Percentiles rank a stretch among this genome's conserved stretches.
These are phyloP conservation scores for Emydomyces testavorans DNA, from an alignment of 2,329 filamentous ascomycete species.

Conservation along the genomic window DNA sequence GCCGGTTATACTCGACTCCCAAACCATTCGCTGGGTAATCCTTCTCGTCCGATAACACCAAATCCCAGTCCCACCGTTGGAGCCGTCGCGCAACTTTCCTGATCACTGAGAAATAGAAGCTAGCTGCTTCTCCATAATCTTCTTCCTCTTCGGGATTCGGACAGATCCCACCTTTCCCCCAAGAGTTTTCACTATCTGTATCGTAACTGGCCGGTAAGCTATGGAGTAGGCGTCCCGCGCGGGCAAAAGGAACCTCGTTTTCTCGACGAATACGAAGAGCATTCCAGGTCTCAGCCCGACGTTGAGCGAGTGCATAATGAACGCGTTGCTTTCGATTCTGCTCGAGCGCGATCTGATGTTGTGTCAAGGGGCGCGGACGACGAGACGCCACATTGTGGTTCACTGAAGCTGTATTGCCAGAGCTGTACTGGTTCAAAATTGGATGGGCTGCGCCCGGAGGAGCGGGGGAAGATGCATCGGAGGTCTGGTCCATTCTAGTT, in stretches of 20 bases:
- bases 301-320: constrained; percentile 37
- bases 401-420: constrained; percentile 22
- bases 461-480: constrained; percentile 34
- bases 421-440: constrained; percentile 33
- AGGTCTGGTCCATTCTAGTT: constrained; percentile 35
- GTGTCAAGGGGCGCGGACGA: constrained; percentile 39
- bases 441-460: constrained; percentile 35
- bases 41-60: constrained; percentile 12
- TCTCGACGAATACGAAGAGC: constrained; percentile 30
- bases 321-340: constrained; percentile 39
- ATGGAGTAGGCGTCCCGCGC: constrained; percentile 34
- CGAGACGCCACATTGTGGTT: constrained; percentile 24
- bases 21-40: constrained; percentile 12
- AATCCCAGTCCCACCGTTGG: constrained; percentile 37
- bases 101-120: constrained; percentile 34
- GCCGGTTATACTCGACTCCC: constrained; percentile 8
- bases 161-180: constrained; percentile 35
- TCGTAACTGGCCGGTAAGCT: constrained; percentile 37
- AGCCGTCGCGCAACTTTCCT: constrained; percentile 35
- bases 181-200: constrained; percentile 36
- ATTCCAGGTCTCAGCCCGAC: constrained; percentile 30
- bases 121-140: constrained; percentile 40
- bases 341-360: constrained; percentile 41
- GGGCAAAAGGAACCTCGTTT: constrained; percentile 31
- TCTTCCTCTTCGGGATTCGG: constrained; percentile 35